Evolutionary conservation across 108 stramenopile species (phyloP), one percentile per base, ranked within the genome.

Genomic region (Phaeodactylum tricornutum): DNA sequence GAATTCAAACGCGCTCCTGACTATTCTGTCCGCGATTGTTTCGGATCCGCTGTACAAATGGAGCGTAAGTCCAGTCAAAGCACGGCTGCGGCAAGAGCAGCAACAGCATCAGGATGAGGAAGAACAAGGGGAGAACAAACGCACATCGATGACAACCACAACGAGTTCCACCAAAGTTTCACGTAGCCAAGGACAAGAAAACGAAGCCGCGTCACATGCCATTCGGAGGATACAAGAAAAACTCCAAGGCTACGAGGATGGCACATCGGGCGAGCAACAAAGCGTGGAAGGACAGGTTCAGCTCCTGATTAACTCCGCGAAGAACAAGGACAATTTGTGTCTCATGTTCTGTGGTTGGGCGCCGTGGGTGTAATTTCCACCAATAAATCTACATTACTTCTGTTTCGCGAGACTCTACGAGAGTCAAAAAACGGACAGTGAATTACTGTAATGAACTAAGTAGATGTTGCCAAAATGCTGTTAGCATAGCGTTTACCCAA

Each of bases 161-260:
- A 25, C n/a, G 19, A 23, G 12, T 44, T 3, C 36, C 29, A 57
- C 14, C 12, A n/a, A n/a, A n/a, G n/a, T n/a, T n/a, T n/a, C n/a
- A n/a, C 39, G 39, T 4, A 11, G 19, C 11, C 17, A 4, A 20
- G 5, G 9, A 15, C 17, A 15, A 11, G 50, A 69, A 7, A 77
- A 79, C 27, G 68, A 83, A 43, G 74, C 67, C 37, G 81, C 79
- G 0, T 50, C 53, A 9, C 71, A 75, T 35, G 72, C 74, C 6
- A 70, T 91, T 24, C 55, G 72, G 9, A 91, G 79, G 46, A 91
- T 99, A 36, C 67, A 77, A 11, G 73, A 92, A 57, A 99, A 99
- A 61, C 70, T 99, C 4, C 81, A 94, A 62, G 98, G 98, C 3
- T 96, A 93, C 73, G 96, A 97, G 61, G 96, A 99, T 37, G 80